phyloP scores from a whole-genome alignment of 2,329 filamentous ascomycete species.

The Colletotrichum sp. region DNA sequence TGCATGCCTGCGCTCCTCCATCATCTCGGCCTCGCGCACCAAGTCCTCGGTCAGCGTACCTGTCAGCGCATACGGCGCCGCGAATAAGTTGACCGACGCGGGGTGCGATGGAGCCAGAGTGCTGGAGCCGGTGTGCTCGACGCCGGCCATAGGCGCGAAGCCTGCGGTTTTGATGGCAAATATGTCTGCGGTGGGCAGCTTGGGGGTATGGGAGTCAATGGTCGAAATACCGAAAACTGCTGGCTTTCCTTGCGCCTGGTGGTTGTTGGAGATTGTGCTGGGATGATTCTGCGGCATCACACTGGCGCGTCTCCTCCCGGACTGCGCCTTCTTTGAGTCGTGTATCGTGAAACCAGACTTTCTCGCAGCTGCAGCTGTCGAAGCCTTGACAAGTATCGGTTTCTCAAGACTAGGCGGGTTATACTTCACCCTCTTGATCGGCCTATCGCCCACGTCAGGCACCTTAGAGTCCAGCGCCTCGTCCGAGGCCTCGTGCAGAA shows the following conservation, averaged over 20 bases:
- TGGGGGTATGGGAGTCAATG: background rate
- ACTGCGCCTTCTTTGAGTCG: background rate
- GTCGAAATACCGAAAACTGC: background rate
- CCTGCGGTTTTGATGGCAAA: background rate
- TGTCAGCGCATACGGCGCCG: background rate
- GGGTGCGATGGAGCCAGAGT: background rate
- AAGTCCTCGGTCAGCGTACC: background rate
- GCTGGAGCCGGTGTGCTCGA: background rate
- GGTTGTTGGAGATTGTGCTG: fast-evolving
- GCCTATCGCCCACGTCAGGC: background rate
- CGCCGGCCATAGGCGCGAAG: background rate
- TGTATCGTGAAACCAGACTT: background rate
- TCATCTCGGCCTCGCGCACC: background rate
- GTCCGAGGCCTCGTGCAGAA: background rate
- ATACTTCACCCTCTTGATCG: background rate
- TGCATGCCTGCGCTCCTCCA: background rate
- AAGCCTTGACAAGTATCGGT: background rate
- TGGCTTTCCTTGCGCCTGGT: background rate
- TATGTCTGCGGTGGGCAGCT: background rate
- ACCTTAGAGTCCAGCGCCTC: background rate
- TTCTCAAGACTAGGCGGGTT: background rate
- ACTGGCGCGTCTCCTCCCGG: background rate
- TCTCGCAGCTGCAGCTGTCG: background rate
- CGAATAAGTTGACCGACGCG: background rate
- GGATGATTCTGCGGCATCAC: background rate